Evolutionary conservation across 2,329 filamentous ascomycete genomes (phyloP).

Genomic region (Dichotomopilus funicola): DNA sequence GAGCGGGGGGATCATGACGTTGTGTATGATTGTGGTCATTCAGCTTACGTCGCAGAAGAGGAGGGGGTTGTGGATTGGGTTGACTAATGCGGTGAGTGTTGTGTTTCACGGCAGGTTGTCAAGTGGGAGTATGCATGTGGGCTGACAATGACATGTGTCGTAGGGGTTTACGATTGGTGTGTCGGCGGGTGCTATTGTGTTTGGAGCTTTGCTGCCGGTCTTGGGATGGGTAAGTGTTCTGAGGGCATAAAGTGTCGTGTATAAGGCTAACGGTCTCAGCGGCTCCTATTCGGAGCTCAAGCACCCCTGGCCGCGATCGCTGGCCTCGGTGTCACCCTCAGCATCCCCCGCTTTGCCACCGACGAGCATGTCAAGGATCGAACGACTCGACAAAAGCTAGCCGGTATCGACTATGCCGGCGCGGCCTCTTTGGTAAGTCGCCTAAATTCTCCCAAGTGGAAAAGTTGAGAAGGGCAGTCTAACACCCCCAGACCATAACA

Average conservation of each 20-base stretch:
- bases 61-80: constrained; percentile 66
- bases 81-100: constrained; percentile 64
- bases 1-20: constrained; percentile 64
- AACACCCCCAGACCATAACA: constrained; percentile 45
- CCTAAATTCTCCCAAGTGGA: neutral
- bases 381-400: constrained; percentile 48
- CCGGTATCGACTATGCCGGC: constrained; percentile 67
- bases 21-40: constrained; percentile 69
- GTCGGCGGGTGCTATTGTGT: constrained; percentile 28
- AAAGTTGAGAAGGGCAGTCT: constrained; percentile 6
- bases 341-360: constrained; percentile 48
- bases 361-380: constrained; percentile 33
- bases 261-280: constrained; percentile 38
- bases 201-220: constrained; percentile 28
- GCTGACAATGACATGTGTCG: constrained; percentile 6
- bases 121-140: neutral
- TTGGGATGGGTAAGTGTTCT: constrained; percentile 66
- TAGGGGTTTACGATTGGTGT: constrained; percentile 31
- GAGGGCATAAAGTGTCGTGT: too few relatives aligned
- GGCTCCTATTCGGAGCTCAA: constrained; percentile 67
- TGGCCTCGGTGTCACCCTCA: constrained; percentile 56
- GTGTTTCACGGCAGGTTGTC: neutral
- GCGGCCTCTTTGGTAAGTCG: constrained; percentile 55
- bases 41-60: constrained; percentile 61
- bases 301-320: constrained; percentile 56